A percentile compares a stretch with the other conserved stretches of the same genome.
Conservation (phyloP, 2,329 filamentous ascomycete species). For the Zarea fungicola region DNA sequence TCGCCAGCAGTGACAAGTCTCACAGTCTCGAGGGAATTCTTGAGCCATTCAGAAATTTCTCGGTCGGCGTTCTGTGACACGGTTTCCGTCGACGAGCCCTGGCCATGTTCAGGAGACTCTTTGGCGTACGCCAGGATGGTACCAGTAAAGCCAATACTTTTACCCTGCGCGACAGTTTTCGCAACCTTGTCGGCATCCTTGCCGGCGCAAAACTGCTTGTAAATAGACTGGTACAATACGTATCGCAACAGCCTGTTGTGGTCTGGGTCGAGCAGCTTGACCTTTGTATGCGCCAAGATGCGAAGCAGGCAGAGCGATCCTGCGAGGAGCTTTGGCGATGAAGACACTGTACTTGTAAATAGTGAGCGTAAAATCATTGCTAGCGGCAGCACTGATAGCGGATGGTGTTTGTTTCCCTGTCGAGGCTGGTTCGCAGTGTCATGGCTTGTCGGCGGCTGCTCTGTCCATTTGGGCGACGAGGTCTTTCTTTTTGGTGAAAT, state of each 20-base stretch:
- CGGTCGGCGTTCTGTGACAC: not conserved
- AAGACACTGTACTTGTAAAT: conserved; percentile 6
- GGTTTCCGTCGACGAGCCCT: not conserved
- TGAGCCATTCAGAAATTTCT: not conserved
- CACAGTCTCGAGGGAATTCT: conserved; percentile 9
- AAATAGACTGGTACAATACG: conserved; percentile 46
- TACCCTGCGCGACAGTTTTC: not conserved
- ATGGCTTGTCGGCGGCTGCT: too few species aligned
- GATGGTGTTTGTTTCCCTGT: not conserved
- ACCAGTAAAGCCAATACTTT: not conserved
- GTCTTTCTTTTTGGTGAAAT: too few species aligned
- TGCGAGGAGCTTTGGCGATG: not conserved
- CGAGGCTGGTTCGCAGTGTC: not conserved
- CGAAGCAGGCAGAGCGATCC: not conserved
- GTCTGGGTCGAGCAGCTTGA: conserved; percentile 36
- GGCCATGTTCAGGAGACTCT: not conserved
- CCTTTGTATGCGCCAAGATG: not conserved
- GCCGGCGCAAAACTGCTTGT: conserved; percentile 53
- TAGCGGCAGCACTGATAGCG: conserved; percentile 1
- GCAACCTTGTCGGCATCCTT: conserved; percentile 25
- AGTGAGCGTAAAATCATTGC: conserved; percentile 1
- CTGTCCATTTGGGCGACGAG: too few species aligned
- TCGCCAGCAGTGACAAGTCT: conserved; percentile 1
- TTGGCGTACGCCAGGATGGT: conserved; percentile 9
- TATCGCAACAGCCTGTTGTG: conserved; percentile 43